Conservation (phyloP, 2,329 filamentous ascomycete genomes). For the Penicillium sp. region DNA sequence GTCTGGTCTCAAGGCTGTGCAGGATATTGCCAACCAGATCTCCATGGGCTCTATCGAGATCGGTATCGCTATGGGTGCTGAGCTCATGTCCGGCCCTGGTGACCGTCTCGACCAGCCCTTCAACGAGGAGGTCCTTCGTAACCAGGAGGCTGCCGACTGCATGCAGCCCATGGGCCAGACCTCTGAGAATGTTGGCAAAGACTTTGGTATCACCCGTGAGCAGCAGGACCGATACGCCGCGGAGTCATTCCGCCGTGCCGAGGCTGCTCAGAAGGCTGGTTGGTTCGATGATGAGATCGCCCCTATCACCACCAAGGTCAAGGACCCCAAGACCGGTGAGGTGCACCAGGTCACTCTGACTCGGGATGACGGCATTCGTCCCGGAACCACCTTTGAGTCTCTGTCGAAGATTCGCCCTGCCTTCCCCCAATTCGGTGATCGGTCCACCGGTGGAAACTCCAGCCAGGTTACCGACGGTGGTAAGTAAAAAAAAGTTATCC, state of each 20-base stretch:
- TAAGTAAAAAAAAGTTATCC: conserved; percentile 30
- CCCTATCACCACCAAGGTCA: conserved; percentile 74
- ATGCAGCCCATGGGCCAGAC: conserved; percentile 98
- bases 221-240: conserved; percentile 79
- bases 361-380: conserved; percentile 83
- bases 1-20: conserved; percentile 88
- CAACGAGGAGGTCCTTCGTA: conserved; percentile 66
- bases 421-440: conserved; percentile 82
- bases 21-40: conserved; percentile 91
- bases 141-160: conserved; percentile 76
- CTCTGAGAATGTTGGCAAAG: conserved; percentile 86
- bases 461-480: conserved; percentile 91
- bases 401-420: conserved; percentile 81
- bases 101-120: conserved; percentile 68
- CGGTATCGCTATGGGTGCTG: conserved; percentile 81
- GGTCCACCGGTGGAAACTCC: conserved; percentile 86
- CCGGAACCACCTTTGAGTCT: conserved; percentile 77
- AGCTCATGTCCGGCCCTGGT: conserved; percentile 74
- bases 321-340: conserved; percentile 76
- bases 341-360: conserved; percentile 70
- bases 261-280: conserved; percentile 82
- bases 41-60: conserved; percentile 71
- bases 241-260: conserved; percentile 81
- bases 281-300: conserved; percentile 92
- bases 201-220: conserved; percentile 78